Percentiles rank a stretch among this genome's conserved stretches.
Conservation (phyloP, 139 green algal species). For the Coccomyxa sp. region DNA sequence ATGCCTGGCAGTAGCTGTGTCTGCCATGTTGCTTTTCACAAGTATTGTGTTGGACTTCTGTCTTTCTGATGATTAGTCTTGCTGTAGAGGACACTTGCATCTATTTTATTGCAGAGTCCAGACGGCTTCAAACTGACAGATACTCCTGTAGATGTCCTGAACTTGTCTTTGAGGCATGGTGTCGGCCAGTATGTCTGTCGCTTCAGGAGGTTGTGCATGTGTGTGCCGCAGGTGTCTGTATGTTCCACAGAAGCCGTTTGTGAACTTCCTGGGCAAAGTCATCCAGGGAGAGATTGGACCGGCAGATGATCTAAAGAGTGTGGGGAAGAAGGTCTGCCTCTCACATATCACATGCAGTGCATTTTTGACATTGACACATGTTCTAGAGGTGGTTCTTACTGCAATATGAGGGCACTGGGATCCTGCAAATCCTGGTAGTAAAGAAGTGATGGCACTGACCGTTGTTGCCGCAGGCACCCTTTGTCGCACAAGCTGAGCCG, state of each 20-base stretch:
- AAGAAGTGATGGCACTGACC: background rate
- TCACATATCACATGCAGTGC: background rate
- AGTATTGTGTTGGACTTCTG: too few relatives aligned
- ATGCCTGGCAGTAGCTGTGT: too few relatives aligned
- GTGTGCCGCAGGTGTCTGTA: conserved; percentile 19
- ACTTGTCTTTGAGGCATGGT: too few relatives aligned
- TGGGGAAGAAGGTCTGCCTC: background rate
- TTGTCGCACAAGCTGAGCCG: background rate
- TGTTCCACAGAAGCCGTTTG: conserved; percentile 14
- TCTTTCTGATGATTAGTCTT: too few relatives aligned
- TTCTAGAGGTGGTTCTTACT: background rate
- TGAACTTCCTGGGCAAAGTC: conserved; percentile 22
- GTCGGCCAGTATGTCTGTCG: too few relatives aligned
- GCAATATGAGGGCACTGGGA: background rate
- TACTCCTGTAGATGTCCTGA: background rate
- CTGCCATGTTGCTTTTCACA: too few relatives aligned
- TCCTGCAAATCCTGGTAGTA: background rate
- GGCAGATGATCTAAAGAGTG: background rate
- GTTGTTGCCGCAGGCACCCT: too few relatives aligned
- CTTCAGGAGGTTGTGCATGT: background rate
- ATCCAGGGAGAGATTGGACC: conserved; percentile 11
- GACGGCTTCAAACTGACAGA: background rate
- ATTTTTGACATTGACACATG: background rate
- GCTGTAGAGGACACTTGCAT: too few relatives aligned
- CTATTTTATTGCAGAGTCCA: background rate